Evolutionary conservation across 225 moss, liverwort and hornwort species (phyloP).

Genomic region (Ulota crispa): DNA sequence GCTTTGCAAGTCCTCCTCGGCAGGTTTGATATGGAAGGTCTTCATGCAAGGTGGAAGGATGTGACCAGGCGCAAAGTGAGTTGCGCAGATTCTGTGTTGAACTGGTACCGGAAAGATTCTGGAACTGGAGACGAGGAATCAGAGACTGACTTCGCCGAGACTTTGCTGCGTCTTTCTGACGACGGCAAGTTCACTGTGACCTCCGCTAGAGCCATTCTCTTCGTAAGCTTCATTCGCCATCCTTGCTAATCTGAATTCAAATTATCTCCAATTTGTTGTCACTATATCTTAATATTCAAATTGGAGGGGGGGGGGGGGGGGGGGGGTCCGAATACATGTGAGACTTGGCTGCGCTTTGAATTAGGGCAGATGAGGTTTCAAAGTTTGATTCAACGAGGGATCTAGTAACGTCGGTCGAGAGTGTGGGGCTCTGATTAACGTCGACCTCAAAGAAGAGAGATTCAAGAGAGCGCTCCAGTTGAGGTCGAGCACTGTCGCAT

Average conservation of each 20-base stretch:
- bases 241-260: neutral
- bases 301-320: no score
- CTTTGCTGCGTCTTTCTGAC: neutral
- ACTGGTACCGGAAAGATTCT: conserved; percentile 13
- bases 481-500: neutral
- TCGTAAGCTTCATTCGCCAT: conserved; percentile 14
- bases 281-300: neutral
- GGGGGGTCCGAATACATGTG: neutral
- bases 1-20: neutral
- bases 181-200: conserved; percentile 8
- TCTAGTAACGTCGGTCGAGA: neutral
- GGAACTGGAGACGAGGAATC: neutral
- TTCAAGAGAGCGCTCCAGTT: neutral
- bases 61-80: neutral
- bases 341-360: neutral
- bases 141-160: conserved; percentile 5
- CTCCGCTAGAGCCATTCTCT: neutral
- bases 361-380: neutral
- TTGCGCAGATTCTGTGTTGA: neutral
- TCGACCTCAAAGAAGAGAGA: neutral
- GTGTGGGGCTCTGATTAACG: neutral
- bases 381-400: neutral
- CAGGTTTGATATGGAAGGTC: neutral
- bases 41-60: conserved; percentile 22
- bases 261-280: neutral